Evolutionary conservation across 2,329 filamentous ascomycete genomes (phyloP).

Genomic region (Ophiostoma quercus): DNA sequence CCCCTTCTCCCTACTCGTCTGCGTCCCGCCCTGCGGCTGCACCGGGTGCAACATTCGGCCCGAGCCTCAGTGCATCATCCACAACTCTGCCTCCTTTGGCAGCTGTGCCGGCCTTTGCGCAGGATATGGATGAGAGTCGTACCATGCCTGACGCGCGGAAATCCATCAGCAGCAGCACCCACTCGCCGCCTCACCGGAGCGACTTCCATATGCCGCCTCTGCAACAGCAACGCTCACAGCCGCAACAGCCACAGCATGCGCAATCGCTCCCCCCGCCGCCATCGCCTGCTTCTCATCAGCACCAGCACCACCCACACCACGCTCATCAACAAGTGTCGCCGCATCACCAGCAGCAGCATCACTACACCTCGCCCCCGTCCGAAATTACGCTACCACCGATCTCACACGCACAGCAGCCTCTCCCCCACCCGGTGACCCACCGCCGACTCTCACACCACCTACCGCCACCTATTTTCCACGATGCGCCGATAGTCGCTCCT

Average conservation of each 20-base stretch:
- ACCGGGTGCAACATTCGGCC: background rate
- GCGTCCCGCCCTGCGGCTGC: background rate
- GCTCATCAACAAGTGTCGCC: constrained; percentile 10
- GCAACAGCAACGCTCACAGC: constrained; percentile 14
- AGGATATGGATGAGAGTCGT: constrained; percentile 53
- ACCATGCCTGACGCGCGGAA: constrained; percentile 52
- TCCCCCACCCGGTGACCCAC: constrained; percentile 12
- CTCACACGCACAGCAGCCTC: constrained; percentile 18
- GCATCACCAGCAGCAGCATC: constrained; percentile 14
- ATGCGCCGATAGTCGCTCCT: background rate
- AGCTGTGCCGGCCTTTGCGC: constrained; percentile 34
- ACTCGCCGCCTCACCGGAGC: constrained; percentile 9
- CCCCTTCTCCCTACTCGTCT: background rate
- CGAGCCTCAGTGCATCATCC: background rate
- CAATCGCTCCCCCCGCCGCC: background rate
- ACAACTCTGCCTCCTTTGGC: background rate
- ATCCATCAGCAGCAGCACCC: constrained; percentile 33
- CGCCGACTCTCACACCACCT: constrained; percentile 12
- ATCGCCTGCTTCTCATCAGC: constrained; percentile 3
- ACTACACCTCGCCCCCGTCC: constrained; percentile 20
- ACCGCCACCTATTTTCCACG: constrained; percentile 18
- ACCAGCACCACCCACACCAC: constrained; percentile 17
- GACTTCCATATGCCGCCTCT: constrained; percentile 19
- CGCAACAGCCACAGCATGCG: background rate
- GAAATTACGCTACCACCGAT: constrained; percentile 21